phyloP scores from a whole-genome alignment of 805 yeast genomes.

The Cyberlindnera xylosilytica region DNA sequence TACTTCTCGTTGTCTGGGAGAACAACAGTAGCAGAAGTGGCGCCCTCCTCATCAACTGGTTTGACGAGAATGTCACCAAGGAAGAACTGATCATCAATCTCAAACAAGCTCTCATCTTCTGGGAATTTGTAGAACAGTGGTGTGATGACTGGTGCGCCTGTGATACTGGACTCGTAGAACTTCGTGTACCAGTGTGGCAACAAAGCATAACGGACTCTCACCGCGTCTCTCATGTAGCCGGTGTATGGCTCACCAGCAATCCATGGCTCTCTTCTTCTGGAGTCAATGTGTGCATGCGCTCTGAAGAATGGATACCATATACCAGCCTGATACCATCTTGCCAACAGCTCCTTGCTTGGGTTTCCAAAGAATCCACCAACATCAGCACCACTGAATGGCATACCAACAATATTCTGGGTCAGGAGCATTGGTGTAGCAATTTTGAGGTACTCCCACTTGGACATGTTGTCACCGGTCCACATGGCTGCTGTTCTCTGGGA shows the following conservation, averaged over 20 bases:
- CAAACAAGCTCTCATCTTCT: slow-evolving; percentile 43
- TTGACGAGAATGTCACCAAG: slow-evolving; percentile 77
- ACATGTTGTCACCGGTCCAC: slow-evolving; percentile 98
- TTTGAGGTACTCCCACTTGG: slow-evolving; percentile 84
- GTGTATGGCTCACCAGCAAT: slow-evolving; percentile 73
- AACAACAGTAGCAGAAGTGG: slow-evolving; percentile 31
- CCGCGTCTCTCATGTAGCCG: slow-evolving; percentile 62
- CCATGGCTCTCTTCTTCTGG: slow-evolving; percentile 93
- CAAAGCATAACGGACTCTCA: slow-evolving; percentile 68
- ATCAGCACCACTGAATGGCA: slow-evolving; percentile 94
- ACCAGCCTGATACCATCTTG: slow-evolving; percentile 96
- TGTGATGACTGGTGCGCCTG: slow-evolving; percentile 67
- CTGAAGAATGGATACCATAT: slow-evolving; percentile 95
- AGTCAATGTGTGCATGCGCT: slow-evolving; percentile 94
- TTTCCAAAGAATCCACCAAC: slow-evolving; percentile 96
- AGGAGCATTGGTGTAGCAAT: slow-evolving; percentile 85
- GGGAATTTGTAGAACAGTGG: slow-evolving; percentile 64
- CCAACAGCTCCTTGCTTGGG: slow-evolving; percentile 74
- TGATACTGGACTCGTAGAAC: slow-evolving; percentile 58
- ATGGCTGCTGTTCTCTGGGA: slow-evolving; percentile 88
- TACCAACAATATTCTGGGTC: slow-evolving; percentile 76
- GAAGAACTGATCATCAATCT: slow-evolving; percentile 80
- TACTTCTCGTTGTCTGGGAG: slow-evolving; percentile 48
- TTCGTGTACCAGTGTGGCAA: slow-evolving; percentile 79
- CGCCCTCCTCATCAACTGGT: slow-evolving; percentile 67